Evolutionary conservation across 2,329 filamentous ascomycete genomes (phyloP).

Genomic region (Exophiala sideris): DNA sequence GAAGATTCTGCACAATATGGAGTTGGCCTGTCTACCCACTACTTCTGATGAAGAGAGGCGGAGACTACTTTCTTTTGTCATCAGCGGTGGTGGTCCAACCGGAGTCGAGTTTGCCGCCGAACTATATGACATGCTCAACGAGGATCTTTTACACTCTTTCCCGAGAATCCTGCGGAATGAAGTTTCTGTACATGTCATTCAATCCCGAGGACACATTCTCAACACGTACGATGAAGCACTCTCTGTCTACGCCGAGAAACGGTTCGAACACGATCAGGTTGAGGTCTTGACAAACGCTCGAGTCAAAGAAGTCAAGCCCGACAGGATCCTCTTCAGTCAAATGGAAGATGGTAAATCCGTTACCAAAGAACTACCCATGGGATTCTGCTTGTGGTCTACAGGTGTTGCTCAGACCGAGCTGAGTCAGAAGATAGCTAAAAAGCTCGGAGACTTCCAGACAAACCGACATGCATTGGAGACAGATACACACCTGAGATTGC

Average conservation of each 20-base stretch:
- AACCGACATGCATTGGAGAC: slow-evolving; percentile 93
- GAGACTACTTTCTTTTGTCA: slow-evolving; percentile 88
- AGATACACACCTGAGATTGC: slow-evolving; percentile 84
- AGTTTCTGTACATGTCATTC: slow-evolving; percentile 95
- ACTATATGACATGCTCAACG: slow-evolving; percentile 91
- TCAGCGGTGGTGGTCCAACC: slow-evolving; percentile 91
- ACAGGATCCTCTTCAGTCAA: slow-evolving; percentile 87
- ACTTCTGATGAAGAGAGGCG: slow-evolving; percentile 83
- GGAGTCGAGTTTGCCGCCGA: slow-evolving; percentile 98
- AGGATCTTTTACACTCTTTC: slow-evolving; percentile 80
- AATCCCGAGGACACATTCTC: slow-evolving; percentile 88
- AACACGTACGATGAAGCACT: slow-evolving; percentile 98
- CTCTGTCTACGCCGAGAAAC: slow-evolving; percentile 85
- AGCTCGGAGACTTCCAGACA: slow-evolving; percentile 71
- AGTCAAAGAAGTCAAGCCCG: slow-evolving; percentile 79
- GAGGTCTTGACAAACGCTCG: slow-evolving; percentile 89
- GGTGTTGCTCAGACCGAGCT: slow-evolving; percentile 85
- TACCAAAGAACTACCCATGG: slow-evolving; percentile 92
- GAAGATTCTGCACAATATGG: slow-evolving; percentile 81
- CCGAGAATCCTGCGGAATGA: slow-evolving; percentile 91
- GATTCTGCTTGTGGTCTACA: slow-evolving; percentile 97
- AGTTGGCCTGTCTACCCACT: slow-evolving; percentile 87
- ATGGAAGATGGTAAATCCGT: slow-evolving; percentile 70
- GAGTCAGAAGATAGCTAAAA: slow-evolving; percentile 70
- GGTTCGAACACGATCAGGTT: slow-evolving; percentile 86